Evolutionary conservation across 2,329 filamentous ascomycete genomes (phyloP).

Genomic region (Elsinoe fawcettii): DNA sequence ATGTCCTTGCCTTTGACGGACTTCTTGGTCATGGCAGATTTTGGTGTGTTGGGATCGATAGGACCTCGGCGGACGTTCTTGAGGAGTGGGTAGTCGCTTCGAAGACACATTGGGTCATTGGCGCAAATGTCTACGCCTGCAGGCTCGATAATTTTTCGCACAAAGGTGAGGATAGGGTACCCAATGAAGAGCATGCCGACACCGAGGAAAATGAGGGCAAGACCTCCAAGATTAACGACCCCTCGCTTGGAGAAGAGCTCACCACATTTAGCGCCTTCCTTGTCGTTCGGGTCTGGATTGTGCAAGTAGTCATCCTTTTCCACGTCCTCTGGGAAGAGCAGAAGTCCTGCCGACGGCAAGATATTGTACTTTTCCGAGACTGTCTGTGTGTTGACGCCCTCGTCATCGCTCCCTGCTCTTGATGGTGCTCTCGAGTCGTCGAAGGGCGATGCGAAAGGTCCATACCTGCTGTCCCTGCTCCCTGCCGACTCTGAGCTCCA

Average conservation of each 20-base stretch:
- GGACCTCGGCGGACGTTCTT: constrained; percentile 41
- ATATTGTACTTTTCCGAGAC: constrained; percentile 69
- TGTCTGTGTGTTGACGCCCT: constrained; percentile 61
- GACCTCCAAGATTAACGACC: constrained; percentile 55
- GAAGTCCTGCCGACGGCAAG: constrained; percentile 55
- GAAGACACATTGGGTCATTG: constrained; percentile 42
- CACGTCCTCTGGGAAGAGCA: constrained; percentile 63
- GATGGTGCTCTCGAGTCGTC: constrained; percentile 54
- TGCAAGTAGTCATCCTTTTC: constrained; percentile 68
- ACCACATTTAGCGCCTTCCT: constrained; percentile 48
- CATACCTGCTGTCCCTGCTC: constrained; percentile 46
- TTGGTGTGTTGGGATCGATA: constrained; percentile 47
- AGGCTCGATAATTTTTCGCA: constrained; percentile 37
- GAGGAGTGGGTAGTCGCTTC: constrained; percentile 39
- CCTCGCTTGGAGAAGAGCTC: constrained; percentile 59
- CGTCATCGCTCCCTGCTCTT: constrained; percentile 55
- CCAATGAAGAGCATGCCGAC: constrained; percentile 59
- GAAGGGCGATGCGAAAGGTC: constrained; percentile 48
- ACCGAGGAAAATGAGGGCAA: constrained; percentile 53
- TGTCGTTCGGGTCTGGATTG: constrained; percentile 60
- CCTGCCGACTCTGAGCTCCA: constrained; percentile 53
- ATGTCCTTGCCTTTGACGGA: constrained; percentile 41
- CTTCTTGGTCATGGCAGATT: constrained; percentile 37
- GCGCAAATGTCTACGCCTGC: constrained; percentile 31
- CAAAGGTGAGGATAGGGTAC: constrained; percentile 59